Percentiles rank a stretch among this genome's conserved stretches.
phyloP scores from a whole-genome alignment of 2,329 filamentous ascomycete genomes.

The Shiraia bambusicola region DNA sequence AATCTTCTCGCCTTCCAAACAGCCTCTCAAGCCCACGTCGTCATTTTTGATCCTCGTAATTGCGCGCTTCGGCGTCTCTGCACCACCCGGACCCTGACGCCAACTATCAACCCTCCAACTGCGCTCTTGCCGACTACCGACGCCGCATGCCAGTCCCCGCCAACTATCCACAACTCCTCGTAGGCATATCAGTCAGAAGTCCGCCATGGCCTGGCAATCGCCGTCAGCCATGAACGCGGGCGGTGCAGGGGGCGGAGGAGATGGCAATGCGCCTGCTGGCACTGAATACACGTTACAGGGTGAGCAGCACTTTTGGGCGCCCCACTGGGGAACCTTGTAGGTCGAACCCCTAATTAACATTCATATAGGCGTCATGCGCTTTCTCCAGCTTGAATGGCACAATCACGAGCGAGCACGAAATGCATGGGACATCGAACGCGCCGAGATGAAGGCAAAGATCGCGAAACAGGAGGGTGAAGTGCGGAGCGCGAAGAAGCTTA shows the following conservation, averaged over 20 bases:
- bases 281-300: constrained; percentile 74
- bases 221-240: constrained; percentile 63
- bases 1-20: constrained; percentile 4
- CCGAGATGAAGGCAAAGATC: constrained; percentile 98
- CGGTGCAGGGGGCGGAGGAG: constrained; percentile 52
- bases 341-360: constrained; percentile 13
- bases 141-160: constrained; percentile 33
- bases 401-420: constrained; percentile 96
- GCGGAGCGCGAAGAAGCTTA: constrained; percentile 81
- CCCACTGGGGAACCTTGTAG: constrained; percentile 6
- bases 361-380: constrained; percentile 89
- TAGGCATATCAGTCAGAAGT: constrained; percentile 21
- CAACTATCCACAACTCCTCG: constrained; percentile 24
- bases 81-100: constrained; percentile 24
- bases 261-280: constrained; percentile 56
- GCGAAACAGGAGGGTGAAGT: constrained; percentile 89
- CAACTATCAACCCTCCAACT: constrained; percentile 22
- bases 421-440: constrained; percentile 97
- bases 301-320: constrained; percentile 36
- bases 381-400: constrained; percentile 98
- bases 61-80: constrained; percentile 15
- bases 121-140: constrained; percentile 27
- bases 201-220: constrained; percentile 70
- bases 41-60: constrained; percentile 1
- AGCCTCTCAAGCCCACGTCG: background rate